A percentile compares a stretch with the other conserved stretches of the same genome.
These are phyloP conservation scores for Litsea cubeba DNA, from an alignment of 164 flowering plant species.

Conservation along the genomic window DNA sequence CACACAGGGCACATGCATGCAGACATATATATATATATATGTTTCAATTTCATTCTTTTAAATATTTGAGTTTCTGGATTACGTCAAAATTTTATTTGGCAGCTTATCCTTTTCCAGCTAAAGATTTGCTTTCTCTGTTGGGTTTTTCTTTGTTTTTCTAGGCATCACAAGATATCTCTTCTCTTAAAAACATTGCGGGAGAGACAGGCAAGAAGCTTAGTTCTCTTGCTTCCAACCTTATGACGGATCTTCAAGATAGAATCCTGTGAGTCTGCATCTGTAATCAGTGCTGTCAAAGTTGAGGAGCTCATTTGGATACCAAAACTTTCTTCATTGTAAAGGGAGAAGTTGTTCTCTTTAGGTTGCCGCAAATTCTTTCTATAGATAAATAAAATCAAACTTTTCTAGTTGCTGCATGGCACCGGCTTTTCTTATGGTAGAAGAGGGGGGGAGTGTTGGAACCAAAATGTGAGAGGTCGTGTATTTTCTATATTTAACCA, in stretches of 20 bases:
- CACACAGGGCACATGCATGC: too few relatives aligned
- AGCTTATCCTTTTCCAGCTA: neutral
- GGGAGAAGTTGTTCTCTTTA: neutral
- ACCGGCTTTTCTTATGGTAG: neutral
- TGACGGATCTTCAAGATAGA: constrained; percentile 89
- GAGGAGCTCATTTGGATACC: constrained; percentile 4
- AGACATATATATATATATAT: too few relatives aligned
- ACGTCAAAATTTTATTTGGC: neutral
- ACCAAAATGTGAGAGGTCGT: neutral
- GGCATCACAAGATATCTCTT: constrained; percentile 92
- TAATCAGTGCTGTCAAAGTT: neutral
- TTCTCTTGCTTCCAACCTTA: constrained; percentile 67
- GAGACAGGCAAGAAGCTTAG: constrained; percentile 93
- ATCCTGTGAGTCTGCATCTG: constrained; percentile 43
- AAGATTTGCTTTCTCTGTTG: neutral
- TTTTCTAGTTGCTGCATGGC: neutral
- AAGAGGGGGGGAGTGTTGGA: neutral
- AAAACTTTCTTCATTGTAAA: neutral
- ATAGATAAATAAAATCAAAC: constrained; percentile 4
- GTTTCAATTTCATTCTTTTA: too few relatives aligned
- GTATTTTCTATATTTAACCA: neutral
- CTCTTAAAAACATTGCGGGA: constrained; percentile 88
- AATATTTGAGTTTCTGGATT: neutral
- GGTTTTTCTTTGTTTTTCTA: constrained; percentile 15
- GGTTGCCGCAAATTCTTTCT: constrained; percentile 2